Conservation (phyloP, 2,329 filamentous ascomycete genomes). For the Aotearoamyces nothofagi region DNA sequence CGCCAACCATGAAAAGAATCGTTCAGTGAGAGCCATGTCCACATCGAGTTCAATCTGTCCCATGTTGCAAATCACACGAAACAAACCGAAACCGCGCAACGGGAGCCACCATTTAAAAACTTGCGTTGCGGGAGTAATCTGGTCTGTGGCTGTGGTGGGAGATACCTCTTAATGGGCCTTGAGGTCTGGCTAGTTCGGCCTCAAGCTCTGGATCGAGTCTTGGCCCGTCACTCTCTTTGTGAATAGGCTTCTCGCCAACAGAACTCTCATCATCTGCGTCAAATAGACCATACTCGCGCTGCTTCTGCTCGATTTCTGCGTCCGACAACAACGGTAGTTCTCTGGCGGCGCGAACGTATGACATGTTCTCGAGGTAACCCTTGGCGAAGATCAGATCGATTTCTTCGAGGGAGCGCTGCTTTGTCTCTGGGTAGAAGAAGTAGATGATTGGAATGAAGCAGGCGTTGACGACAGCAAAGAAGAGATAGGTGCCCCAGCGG, state of each 20-base stretch:
- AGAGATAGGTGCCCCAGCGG: slow-evolving; percentile 21
- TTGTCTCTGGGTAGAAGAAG: slow-evolving; percentile 32
- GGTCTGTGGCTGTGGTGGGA: no score
- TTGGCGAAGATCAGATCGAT: slow-evolving; percentile 55
- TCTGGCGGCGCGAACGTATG: slow-evolving; percentile 40
- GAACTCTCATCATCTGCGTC: slow-evolving; percentile 1
- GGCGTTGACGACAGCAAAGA: slow-evolving; percentile 23
- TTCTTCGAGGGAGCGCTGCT: slow-evolving; percentile 44
- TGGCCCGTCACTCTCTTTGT: no score
- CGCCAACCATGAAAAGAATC: no score
- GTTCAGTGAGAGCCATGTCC: no score
- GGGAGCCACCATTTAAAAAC: no score
- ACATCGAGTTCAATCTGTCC: no score
- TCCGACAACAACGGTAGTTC: slow-evolving; percentile 37
- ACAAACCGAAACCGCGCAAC: no score
- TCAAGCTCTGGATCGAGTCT: no score
- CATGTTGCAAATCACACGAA: no score
- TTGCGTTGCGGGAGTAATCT: no score
- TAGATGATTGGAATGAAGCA: slow-evolving; percentile 23
- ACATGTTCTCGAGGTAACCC: slow-evolving; percentile 40
- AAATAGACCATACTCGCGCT: slow-evolving; percentile 3
- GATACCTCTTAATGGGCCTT: no score
- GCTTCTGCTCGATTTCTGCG: slow-evolving; percentile 31
- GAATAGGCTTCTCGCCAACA: slow-evolving; percentile 15
- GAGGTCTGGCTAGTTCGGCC: no score